Evolutionary conservation across 495 filamentous ascomycete species (phyloP), one percentile per base, ranked within the genome.

Genomic region (Penicillium dipodomyicola): DNA sequence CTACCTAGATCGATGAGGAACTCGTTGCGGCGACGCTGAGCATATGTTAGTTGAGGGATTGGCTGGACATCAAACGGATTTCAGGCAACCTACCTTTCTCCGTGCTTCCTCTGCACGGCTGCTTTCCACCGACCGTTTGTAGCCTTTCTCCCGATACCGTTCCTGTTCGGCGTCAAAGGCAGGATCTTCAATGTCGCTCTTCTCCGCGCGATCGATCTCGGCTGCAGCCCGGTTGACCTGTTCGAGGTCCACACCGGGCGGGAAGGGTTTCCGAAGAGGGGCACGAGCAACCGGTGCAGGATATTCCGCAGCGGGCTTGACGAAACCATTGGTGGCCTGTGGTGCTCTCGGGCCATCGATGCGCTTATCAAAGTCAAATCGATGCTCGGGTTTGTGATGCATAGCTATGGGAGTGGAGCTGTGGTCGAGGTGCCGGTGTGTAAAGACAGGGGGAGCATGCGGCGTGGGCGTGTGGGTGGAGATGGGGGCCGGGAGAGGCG

Each of bases 151-250:
- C 12, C 69, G 60, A 67, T 83, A 91, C 23, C 73, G 71, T 25
- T 81, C 64, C 32, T 74, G 71, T 47, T 88, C 84, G 2, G 70
- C 68, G 19, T 85, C 85, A 54, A 85, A 88, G 0, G 84, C 86
- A 25, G 83, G 69, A 10, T 76, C 74, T 40, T 92, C 87, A 32
- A 87, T 63, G 59, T 90, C 86, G 53, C 85, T 88, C 49, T 82
- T 80, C 41, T 87, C 86, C 30, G 72, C 76, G 25, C 75, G 74
- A 50, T 94, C 91, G 45, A 94, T 82, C 50, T 86, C 82, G 4
- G 79, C 77, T 60, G 89, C 73, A 17, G 81, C 68, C n/a, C 76
- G 79, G 57, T 83, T 80, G 15, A 94, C 82, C 50, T 80, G 83
- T 61, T 88, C 86, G 39, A 86, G 80, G 59, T 91, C 87, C 23